phyloP scores from a whole-genome alignment of 192 early-diverging fungal species.

The Coemansia sp. region DNA sequence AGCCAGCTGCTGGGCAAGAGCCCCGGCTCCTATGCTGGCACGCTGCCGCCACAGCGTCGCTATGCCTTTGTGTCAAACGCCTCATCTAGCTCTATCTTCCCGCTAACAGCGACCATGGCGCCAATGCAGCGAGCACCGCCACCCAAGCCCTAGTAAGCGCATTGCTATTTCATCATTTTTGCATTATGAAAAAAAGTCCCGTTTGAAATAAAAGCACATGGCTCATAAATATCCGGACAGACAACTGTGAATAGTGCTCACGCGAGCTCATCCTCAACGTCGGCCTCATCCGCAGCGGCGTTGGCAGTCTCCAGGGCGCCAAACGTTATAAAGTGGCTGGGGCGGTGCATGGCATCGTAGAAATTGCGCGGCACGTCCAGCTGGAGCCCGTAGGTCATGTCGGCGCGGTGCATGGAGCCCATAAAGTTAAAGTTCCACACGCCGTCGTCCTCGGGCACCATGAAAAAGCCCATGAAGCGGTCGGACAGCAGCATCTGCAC shows the following conservation, averaged over 20 bases:
- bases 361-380: constrained; percentile 95
- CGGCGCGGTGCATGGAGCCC: constrained; percentile 86
- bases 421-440: constrained; percentile 99
- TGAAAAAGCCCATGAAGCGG: constrained; percentile 96
- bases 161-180: not conserved
- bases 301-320: constrained; percentile 57
- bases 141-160: not conserved
- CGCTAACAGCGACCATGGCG: constrained; percentile 26
- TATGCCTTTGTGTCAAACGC: constrained; percentile 48
- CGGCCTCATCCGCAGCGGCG: constrained; percentile 29
- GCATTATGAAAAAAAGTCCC: not conserved
- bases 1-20: constrained; percentile 19
- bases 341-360: constrained; percentile 94
- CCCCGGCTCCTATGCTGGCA: constrained; percentile 27
- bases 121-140: constrained; percentile 32
- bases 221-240: not conserved
- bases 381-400: constrained; percentile 89
- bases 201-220: not conserved
- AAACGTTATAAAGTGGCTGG: constrained; percentile 95
- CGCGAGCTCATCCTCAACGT: constrained; percentile 53
- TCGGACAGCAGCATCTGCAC: constrained; percentile 97
- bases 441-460: constrained; percentile 91
- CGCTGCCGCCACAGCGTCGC: constrained; percentile 41
- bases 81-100: constrained; percentile 11
- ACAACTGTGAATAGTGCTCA: constrained; percentile 3